phyloP scores from a whole-genome alignment of 371 early-diverging fungal genomes.

The Nosema muscidifuracis region DNA sequence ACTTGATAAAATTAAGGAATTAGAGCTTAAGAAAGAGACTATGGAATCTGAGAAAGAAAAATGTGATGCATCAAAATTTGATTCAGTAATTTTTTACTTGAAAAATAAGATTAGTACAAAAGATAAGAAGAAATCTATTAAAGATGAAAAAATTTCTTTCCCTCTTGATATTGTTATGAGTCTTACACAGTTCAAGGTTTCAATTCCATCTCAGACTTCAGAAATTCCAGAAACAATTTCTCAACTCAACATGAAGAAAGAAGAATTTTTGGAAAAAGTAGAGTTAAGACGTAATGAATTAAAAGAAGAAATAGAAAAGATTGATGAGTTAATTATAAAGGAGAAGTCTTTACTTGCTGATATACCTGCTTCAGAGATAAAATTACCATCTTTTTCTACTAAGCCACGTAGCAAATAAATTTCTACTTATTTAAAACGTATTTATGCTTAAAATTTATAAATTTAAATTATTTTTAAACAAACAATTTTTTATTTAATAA shows the following conservation, averaged over 20 bases:
- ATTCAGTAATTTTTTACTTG: conserved; percentile 33
- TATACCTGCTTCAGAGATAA: conserved; percentile 13
- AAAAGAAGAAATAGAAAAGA: conserved; percentile 19
- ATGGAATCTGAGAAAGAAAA: conserved; percentile 31
- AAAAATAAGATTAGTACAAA: background rate
- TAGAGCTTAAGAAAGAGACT: conserved; percentile 34
- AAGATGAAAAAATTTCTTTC: conserved; percentile 19
- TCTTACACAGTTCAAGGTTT: conserved; percentile 27
- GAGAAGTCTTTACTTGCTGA: conserved; percentile 16
- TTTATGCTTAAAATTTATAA: no score
- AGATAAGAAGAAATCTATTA: no score
- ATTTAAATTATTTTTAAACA: no score
- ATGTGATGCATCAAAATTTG: conserved; percentile 54
- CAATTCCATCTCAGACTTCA: conserved; percentile 12
- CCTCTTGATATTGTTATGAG: conserved; percentile 28
- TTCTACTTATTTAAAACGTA: no score
- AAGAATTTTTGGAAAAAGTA: conserved; percentile 16
- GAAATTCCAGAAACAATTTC: conserved; percentile 18
- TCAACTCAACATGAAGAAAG: conserved; percentile 20
- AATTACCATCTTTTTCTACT: background rate
- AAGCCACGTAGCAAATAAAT: conserved; percentile 7
- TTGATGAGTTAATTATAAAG: conserved; percentile 25
- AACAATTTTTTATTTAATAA: no score
- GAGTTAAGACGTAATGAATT: conserved; percentile 10
- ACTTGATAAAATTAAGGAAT: conserved; percentile 36